Percentiles rank a stretch among this genome's conserved stretches.
Conservation (phyloP, 768 basidiomycete species). For the Pulveroboletus frians region DNA sequence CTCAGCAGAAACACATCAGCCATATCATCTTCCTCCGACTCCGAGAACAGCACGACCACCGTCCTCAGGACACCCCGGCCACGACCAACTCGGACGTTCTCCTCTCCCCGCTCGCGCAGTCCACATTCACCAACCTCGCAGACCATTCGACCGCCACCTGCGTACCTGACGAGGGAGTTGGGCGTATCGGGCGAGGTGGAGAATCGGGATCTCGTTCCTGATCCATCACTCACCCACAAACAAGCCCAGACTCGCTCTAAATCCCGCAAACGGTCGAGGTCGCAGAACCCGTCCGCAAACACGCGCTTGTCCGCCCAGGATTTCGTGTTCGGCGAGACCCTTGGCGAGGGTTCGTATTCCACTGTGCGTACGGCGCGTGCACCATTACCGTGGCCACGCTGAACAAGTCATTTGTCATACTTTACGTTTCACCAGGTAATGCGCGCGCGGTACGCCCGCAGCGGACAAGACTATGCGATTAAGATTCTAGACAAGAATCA, state of each 20-base stretch:
- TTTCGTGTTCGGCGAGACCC: constrained; percentile 66
- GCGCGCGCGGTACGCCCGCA: constrained; percentile 47
- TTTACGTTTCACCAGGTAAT: constrained; percentile 43
- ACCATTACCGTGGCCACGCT: constrained; percentile 5
- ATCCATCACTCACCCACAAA: constrained; percentile 3
- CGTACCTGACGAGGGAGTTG: constrained; percentile 56
- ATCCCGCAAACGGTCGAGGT: constrained; percentile 36
- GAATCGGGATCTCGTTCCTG: constrained; percentile 6
- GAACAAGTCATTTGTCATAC: constrained; percentile 9
- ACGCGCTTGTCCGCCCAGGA: constrained; percentile 49
- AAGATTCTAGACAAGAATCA: constrained; percentile 84
- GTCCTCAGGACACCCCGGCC: constrained; percentile 41
- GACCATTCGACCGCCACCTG: constrained; percentile 40
- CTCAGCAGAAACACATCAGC: constrained; percentile 74
- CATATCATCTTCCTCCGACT: constrained; percentile 62
- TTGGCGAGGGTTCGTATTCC: constrained; percentile 81
- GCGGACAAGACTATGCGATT: constrained; percentile 65
- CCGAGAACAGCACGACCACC: constrained; percentile 40
- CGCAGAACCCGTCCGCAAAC: constrained; percentile 44
- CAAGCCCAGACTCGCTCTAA: constrained; percentile 34
- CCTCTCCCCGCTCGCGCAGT: constrained; percentile 57
- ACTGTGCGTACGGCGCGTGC: constrained; percentile 45
- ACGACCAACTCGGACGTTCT: constrained; percentile 57
- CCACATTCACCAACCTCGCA: constrained; percentile 39
- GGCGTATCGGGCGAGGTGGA: constrained; percentile 34